These are phyloP conservation scores for Pyrenochaeta sp. DNA, from an alignment of 2,329 filamentous ascomycete species.

Conservation along the genomic window DNA sequence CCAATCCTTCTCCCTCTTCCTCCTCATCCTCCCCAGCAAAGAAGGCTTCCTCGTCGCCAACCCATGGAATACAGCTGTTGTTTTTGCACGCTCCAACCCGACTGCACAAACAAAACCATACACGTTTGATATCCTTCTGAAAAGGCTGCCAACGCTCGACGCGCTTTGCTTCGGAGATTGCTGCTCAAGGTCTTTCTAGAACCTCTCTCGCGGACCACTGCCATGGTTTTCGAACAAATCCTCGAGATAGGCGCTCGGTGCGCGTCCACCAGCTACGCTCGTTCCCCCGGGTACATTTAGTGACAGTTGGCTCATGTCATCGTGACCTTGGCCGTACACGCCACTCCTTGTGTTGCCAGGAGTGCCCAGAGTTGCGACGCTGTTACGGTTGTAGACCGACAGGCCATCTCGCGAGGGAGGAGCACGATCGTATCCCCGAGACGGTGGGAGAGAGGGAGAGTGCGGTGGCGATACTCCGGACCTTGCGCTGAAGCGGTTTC, in stretches of 20 bases:
- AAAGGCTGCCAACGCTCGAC: conserved; percentile 3
- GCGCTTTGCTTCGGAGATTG: conserved; percentile 9
- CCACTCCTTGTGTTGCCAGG: conserved; percentile 43
- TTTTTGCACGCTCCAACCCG: not conserved
- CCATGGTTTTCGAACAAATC: conserved; percentile 83
- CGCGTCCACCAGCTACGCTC: conserved; percentile 67
- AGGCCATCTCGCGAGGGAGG: conserved; percentile 43
- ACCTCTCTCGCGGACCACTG: conserved; percentile 43
- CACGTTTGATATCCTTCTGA: not conserved
- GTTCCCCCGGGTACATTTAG: conserved; percentile 64
- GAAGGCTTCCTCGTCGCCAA: not conserved
- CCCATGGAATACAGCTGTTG: not conserved
- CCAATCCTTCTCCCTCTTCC: not conserved
- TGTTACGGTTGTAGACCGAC: conserved; percentile 48
- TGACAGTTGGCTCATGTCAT: conserved; percentile 71
- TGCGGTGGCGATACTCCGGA: conserved; percentile 45
- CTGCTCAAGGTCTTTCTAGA: conserved; percentile 35
- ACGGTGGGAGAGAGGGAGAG: conserved; percentile 48
- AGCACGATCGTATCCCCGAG: conserved; percentile 45
- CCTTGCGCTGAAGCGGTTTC: conserved; percentile 45
- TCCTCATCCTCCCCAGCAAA: not conserved
- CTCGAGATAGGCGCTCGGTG: conserved; percentile 89
- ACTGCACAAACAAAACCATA: conserved; percentile 4
- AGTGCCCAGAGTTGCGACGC: conserved; percentile 43
- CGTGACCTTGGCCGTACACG: conserved; percentile 38